Percentiles rank a stretch among this genome's conserved stretches.
phyloP scores from a whole-genome alignment of 805 yeast genomes.

The Cyberlindnera xishuangbannaensis region DNA sequence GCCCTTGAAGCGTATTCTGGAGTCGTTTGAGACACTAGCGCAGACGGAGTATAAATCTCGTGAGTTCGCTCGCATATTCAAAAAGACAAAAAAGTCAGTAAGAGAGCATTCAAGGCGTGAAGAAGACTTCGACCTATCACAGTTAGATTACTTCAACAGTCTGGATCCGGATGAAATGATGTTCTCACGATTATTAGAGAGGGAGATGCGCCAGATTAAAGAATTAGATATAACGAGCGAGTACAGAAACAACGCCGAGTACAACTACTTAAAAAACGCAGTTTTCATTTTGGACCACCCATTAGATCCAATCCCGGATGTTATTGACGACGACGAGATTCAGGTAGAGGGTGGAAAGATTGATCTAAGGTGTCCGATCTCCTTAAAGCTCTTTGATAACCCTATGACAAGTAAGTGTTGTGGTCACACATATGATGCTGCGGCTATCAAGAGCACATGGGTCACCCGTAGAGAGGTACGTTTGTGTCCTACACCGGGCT shows the following conservation, averaged over 20 bases:
- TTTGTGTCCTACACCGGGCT: slow-evolving; percentile 56
- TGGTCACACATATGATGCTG: slow-evolving; percentile 55
- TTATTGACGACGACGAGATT: slow-evolving; percentile 39
- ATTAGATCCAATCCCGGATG: slow-evolving; percentile 52
- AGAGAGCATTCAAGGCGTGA: too few relatives aligned
- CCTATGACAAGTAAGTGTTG: slow-evolving; percentile 57
- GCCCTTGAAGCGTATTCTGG: slow-evolving; percentile 8
- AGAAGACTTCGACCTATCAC: too few relatives aligned
- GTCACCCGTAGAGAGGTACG: slow-evolving; percentile 7
- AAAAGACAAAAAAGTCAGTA: slow-evolving; percentile 11
- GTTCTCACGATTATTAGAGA: slow-evolving; percentile 12
- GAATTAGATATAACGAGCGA: slow-evolving; percentile 1
- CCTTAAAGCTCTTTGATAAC: slow-evolving; percentile 41
- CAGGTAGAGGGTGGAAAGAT: slow-evolving; percentile 66
- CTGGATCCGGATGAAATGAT: slow-evolving; percentile 2
- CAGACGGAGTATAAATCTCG: slow-evolving; percentile 12
- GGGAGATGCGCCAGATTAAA: neutral
- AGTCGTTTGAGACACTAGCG: slow-evolving; percentile 16
- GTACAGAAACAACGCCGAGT: slow-evolving; percentile 7
- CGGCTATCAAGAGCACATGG: slow-evolving; percentile 35
- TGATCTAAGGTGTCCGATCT: slow-evolving; percentile 64
- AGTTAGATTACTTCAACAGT: slow-evolving; percentile 1
- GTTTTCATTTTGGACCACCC: slow-evolving; percentile 53
- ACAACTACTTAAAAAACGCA: slow-evolving; percentile 33
- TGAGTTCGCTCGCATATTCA: slow-evolving; percentile 12